phyloP scores from a whole-genome alignment of 2,329 filamentous ascomycete species.

The Elsinoe necatrix region DNA sequence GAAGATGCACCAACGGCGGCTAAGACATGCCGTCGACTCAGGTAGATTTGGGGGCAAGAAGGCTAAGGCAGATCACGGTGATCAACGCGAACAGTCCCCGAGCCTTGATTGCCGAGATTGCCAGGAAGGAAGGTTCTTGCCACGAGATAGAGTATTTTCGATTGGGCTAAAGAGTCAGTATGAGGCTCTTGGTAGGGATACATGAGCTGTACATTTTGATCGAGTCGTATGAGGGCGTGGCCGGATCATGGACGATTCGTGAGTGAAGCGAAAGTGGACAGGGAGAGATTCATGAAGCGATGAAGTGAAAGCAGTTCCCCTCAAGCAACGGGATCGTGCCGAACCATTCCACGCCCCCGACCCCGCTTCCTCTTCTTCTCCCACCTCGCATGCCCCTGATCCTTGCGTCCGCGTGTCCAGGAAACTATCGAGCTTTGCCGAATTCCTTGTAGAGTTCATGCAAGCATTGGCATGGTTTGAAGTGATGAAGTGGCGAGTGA shows the following conservation, averaged over 20 bases:
- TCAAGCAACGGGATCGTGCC: slow-evolving; percentile 1
- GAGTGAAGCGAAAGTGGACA: not conserved
- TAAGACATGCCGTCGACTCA: slow-evolving; percentile 10
- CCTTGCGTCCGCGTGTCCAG: not conserved
- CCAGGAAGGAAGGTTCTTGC: not conserved
- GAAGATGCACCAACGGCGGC: slow-evolving; percentile 7
- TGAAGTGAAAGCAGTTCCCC: not conserved
- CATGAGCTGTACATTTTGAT: slow-evolving; percentile 5
- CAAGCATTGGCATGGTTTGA: slow-evolving; percentile 9
- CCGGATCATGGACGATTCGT: not conserved
- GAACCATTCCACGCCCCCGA: not conserved
- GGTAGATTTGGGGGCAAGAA: slow-evolving; percentile 7
- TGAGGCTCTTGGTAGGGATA: not conserved
- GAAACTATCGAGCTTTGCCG: not conserved
- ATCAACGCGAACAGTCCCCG: slow-evolving; percentile 13
- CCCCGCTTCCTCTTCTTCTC: not conserved
- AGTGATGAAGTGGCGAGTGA: not conserved
- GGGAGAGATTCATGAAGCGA: not conserved
- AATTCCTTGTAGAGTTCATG: not conserved
- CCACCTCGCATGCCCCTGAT: not conserved
- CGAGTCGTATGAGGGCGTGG: slow-evolving; percentile 1
- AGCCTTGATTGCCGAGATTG: slow-evolving; percentile 14
- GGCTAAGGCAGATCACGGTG: slow-evolving; percentile 11
- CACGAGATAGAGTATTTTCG: not conserved
- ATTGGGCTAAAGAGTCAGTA: not conserved